A percentile compares a stretch with the other conserved stretches of the same genome.
Conservation (phyloP, 1,284 basidiomycete species). For the Tetrapyrgos nigripes region DNA sequence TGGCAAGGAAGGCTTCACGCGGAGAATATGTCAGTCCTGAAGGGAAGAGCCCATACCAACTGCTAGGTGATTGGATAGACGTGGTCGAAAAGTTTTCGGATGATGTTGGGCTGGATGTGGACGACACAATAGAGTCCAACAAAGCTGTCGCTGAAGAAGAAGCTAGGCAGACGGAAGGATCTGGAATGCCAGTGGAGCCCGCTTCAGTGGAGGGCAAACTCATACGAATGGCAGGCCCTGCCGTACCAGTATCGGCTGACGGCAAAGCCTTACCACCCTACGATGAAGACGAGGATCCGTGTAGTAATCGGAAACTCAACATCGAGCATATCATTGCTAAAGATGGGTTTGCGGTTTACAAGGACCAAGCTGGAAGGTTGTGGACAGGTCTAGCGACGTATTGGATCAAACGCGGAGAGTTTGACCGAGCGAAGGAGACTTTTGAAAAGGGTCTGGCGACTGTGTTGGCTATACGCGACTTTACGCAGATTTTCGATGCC, state of each 20-base stretch:
- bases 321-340: slow-evolving; percentile 86
- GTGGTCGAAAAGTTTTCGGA: slow-evolving; percentile 92
- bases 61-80: slow-evolving; percentile 93
- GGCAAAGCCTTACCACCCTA: slow-evolving; percentile 60
- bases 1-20: slow-evolving; percentile 84
- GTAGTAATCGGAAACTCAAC: slow-evolving; percentile 79
- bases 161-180: slow-evolving; percentile 46
- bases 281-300: slow-evolving; percentile 85
- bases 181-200: slow-evolving; percentile 43
- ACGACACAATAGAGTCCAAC: slow-evolving; percentile 68
- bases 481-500: slow-evolving; percentile 98
- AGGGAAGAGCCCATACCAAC: slow-evolving; percentile 95
- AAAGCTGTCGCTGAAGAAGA: slow-evolving; percentile 50
- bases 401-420: slow-evolving; percentile 97
- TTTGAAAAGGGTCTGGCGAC: slow-evolving; percentile 89
- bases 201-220: slow-evolving; percentile 67
- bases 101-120: slow-evolving; percentile 90
- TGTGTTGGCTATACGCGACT: slow-evolving; percentile 95
- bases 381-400: slow-evolving; percentile 98
- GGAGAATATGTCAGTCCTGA: slow-evolving; percentile 91
- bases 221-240: slow-evolving; percentile 78
- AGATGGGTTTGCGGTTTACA: slow-evolving; percentile 89
- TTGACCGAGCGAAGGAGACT: slow-evolving; percentile 85
- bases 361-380: slow-evolving; percentile 94
- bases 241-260: slow-evolving; percentile 58